phyloP scores from a whole-genome alignment of 257 asterid genomes.

The Verbascum thapsus region DNA sequence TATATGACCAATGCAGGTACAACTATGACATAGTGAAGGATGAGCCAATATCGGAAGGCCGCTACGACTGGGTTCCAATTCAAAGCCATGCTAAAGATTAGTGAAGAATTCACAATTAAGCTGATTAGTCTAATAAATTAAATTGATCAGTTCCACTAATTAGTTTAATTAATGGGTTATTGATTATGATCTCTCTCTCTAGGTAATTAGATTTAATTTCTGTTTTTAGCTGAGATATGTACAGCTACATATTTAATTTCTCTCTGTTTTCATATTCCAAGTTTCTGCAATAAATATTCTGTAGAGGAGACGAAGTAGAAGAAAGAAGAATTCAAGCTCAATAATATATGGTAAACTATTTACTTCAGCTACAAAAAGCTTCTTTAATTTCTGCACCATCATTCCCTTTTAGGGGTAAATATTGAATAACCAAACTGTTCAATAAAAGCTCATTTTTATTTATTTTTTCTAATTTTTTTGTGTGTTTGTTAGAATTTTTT shows the following conservation, averaged over 20 bases:
- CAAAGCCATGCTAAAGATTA: slow-evolving; percentile 36
- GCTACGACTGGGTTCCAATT: slow-evolving; percentile 58
- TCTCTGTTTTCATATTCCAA: slow-evolving; percentile 15
- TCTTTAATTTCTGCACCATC: slow-evolving; percentile 15
- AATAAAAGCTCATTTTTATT: slow-evolving; percentile 33
- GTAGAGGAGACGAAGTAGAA: slow-evolving; percentile 28
- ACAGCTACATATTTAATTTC: slow-evolving; percentile 30
- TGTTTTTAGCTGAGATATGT: slow-evolving; percentile 19
- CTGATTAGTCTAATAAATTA: slow-evolving; percentile 21
- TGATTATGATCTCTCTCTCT: too few species aligned
- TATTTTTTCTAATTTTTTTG: slow-evolving; percentile 3
- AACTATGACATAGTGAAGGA: slow-evolving; percentile 70
- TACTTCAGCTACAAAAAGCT: slow-evolving; percentile 9
- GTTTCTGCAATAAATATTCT: slow-evolving; percentile 26
- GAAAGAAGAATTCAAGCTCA: not conserved
- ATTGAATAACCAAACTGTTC: slow-evolving; percentile 24
- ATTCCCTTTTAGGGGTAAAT: slow-evolving; percentile 20
- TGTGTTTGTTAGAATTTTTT: not conserved
- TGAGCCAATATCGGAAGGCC: slow-evolving; percentile 60
- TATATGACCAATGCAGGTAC: slow-evolving; percentile 47
- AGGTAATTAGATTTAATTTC: slow-evolving; percentile 12
- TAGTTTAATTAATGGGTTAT: too few species aligned
- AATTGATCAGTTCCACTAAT: slow-evolving; percentile 30
- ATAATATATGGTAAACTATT: slow-evolving; percentile 13
- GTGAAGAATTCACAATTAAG: slow-evolving; percentile 10